phyloP scores from a whole-genome alignment of 2,329 filamentous ascomycete species.

The Colletotrichum trifolii region DNA sequence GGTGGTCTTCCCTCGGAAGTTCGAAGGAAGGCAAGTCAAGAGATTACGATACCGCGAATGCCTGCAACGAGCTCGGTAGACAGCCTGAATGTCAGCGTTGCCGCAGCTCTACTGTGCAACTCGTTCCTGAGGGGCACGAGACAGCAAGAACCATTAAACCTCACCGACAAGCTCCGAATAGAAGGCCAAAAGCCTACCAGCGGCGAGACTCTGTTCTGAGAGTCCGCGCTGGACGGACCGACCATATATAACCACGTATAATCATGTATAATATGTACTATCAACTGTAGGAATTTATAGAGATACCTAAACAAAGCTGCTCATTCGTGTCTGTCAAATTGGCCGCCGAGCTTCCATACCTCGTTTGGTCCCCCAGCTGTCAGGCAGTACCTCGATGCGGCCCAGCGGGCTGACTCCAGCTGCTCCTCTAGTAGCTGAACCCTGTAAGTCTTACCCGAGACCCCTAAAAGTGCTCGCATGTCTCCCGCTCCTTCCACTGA shows the following conservation, averaged over 20 bases:
- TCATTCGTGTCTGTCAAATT: too few species aligned
- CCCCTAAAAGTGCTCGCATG: constrained; percentile 22
- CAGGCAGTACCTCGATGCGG: too few species aligned
- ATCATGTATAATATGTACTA: constrained; percentile 19
- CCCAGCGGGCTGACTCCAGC: too few species aligned
- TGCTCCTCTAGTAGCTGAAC: neutral
- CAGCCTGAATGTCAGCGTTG: constrained; percentile 93
- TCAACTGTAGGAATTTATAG: constrained; percentile 16
- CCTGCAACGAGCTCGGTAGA: constrained; percentile 73
- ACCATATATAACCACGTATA: neutral
- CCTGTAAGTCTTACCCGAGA: constrained; percentile 16
- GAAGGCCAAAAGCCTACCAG: constrained; percentile 45
- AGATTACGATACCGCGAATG: constrained; percentile 72
- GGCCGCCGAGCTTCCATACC: too few species aligned
- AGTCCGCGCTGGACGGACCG: neutral
- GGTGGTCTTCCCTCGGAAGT: constrained; percentile 75
- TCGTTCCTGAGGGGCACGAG: constrained; percentile 67
- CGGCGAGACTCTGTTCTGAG: constrained; percentile 33
- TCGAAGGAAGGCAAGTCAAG: constrained; percentile 72
- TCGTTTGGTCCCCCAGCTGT: too few species aligned
- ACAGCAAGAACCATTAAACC: constrained; percentile 41
- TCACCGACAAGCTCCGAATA: constrained; percentile 47
- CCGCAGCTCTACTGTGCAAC: constrained; percentile 79
- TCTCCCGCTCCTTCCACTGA: constrained; percentile 18
- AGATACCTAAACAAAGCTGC: neutral